Conservation (phyloP, 2,329 filamentous ascomycete genomes). For the Verruconis gallopava region DNA sequence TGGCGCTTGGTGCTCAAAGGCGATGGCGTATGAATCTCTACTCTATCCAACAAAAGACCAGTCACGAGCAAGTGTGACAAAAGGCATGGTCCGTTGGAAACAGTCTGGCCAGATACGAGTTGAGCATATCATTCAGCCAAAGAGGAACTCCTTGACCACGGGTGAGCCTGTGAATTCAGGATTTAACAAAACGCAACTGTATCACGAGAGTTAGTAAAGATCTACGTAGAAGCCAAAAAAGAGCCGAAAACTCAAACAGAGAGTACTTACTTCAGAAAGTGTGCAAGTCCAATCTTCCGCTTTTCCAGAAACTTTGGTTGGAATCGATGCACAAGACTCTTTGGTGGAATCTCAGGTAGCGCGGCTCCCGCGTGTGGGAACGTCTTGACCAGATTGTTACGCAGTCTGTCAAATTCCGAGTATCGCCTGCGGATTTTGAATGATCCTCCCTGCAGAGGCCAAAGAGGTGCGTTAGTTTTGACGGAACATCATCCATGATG, state of each 20-base stretch:
- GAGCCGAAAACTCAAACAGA: background rate
- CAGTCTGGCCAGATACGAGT: too few relatives aligned
- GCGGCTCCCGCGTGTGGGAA: constrained; percentile 76
- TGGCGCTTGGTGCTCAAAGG: too few relatives aligned
- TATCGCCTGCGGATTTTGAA: constrained; percentile 58
- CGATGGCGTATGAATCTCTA: too few relatives aligned
- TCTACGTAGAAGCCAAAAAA: background rate
- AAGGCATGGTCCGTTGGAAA: too few relatives aligned
- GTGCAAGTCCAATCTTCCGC: constrained; percentile 67
- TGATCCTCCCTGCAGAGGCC: constrained; percentile 40
- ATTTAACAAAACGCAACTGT: constrained; percentile 78
- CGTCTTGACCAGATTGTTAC: constrained; percentile 57
- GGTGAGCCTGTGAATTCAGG: constrained; percentile 90
- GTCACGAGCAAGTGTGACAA: too few relatives aligned
- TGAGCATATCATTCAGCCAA: constrained; percentile 33
- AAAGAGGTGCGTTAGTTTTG: too few relatives aligned
- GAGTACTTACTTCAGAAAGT: constrained; percentile 73
- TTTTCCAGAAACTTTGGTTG: constrained; percentile 74
- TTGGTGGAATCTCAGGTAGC: constrained; percentile 82
- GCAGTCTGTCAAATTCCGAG: constrained; percentile 83
- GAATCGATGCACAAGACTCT: constrained; percentile 72
- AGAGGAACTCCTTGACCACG: constrained; percentile 81
- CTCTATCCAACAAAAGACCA: too few relatives aligned
- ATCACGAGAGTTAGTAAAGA: constrained; percentile 13
- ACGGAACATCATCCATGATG: too few relatives aligned